phyloP scores from a whole-genome alignment of 345 rosid genomes.

The Hibiscus mutabilis region DNA sequence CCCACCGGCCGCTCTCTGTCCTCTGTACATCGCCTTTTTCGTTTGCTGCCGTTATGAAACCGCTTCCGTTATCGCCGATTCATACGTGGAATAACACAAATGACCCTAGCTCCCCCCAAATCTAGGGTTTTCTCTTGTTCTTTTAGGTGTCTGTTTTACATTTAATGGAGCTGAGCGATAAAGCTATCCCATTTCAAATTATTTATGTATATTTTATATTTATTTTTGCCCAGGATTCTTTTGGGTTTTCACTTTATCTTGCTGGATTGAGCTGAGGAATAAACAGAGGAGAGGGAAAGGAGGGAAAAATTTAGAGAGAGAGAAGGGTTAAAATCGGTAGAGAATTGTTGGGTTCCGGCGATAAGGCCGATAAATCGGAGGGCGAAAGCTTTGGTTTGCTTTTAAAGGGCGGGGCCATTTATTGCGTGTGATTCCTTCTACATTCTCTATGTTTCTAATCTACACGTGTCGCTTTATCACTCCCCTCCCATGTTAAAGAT shows the following conservation, averaged over 20 bases:
- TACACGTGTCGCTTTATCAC: not conserved
- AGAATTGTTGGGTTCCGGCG: constrained; percentile 9
- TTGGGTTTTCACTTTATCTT: constrained; percentile 13
- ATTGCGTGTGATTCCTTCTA: not conserved
- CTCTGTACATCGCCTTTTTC: constrained; percentile 33
- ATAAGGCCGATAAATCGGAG: constrained; percentile 26
- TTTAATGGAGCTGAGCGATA: constrained; percentile 1
- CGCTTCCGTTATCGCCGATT: not conserved
- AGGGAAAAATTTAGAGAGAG: not conserved
- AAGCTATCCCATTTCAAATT: constrained; percentile 7
- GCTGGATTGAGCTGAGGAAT: constrained; percentile 7
- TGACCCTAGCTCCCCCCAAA: not conserved
- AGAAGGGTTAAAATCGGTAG: not conserved
- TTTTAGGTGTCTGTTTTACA: not conserved
- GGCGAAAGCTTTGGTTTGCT: constrained; percentile 1
- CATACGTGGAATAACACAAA: constrained; percentile 10
- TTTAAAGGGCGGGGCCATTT: not conserved
- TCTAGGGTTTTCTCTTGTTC: constrained; percentile 17
- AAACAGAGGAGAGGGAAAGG: constrained; percentile 13
- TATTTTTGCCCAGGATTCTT: not conserved
- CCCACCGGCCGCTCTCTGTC: constrained; percentile 46
- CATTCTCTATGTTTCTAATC: not conserved
- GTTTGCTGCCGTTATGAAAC: not conserved
- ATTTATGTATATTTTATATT: not conserved
- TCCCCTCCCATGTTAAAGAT: no score